phyloP scores from a whole-genome alignment of 176 grass and related monocot genomes.

The Phyllostachys edulis region DNA sequence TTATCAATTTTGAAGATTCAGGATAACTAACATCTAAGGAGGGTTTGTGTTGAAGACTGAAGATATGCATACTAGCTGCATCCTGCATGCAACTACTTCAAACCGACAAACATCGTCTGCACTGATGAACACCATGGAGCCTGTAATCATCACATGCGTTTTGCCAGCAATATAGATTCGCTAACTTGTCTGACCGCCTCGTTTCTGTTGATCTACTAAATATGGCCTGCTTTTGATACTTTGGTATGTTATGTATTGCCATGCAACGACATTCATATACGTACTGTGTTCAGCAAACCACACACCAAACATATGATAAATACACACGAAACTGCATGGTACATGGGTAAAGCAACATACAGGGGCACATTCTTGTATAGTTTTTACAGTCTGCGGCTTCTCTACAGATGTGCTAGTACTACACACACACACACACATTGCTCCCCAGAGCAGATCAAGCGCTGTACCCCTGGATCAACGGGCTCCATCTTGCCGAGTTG shows the following conservation, averaged over 20 bases:
- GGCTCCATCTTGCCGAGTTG: constrained; percentile 55
- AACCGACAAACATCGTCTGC: not conserved
- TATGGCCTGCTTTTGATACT: not conserved
- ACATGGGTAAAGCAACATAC: not conserved
- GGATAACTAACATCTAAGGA: not conserved
- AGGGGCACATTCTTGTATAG: not conserved
- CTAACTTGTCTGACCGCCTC: not conserved
- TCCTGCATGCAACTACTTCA: not conserved
- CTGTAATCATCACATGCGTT: not conserved
- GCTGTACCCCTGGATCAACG: constrained; percentile 48
- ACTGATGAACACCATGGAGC: not conserved
- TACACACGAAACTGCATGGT: not conserved
- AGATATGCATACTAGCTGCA: not conserved
- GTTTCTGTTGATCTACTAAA: not conserved
- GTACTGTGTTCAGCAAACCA: no score
- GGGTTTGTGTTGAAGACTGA: not conserved
- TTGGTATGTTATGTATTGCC: not conserved
- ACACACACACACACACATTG: constrained; percentile 4
- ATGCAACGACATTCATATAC: not conserved
- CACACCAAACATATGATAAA: not conserved
- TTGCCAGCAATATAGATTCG: not conserved
- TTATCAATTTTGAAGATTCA: no score
- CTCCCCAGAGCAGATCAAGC: constrained; percentile 44
- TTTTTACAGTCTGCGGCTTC: not conserved
- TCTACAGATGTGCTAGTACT: not conserved